Evolutionary conservation across 2,329 filamentous ascomycete genomes (phyloP).

Genomic region (Aspergillus niger): DNA sequence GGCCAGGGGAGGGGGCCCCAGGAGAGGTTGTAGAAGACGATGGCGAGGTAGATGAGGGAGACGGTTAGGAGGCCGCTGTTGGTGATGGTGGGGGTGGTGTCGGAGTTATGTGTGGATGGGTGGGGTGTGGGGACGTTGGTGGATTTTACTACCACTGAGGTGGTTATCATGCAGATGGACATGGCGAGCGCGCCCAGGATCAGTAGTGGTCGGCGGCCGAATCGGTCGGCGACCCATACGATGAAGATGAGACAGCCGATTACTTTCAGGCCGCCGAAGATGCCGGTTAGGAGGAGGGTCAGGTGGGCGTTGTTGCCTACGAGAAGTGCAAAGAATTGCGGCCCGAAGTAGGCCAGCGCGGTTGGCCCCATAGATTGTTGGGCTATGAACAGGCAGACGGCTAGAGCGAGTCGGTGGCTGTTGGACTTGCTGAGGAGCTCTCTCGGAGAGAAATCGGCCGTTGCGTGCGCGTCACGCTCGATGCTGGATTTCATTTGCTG

Average conservation of each 20-base stretch:
- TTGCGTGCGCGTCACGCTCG: conserved; percentile 48
- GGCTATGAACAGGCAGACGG: conserved; percentile 52
- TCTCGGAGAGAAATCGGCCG: conserved; percentile 44
- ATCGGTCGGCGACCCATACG: conserved; percentile 55
- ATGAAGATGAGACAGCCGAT: conserved; percentile 54
- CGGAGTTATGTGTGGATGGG: neutral
- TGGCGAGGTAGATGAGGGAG: conserved; percentile 58
- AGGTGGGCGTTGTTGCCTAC: conserved; percentile 50
- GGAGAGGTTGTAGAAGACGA: conserved; percentile 49
- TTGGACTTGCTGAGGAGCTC: conserved; percentile 53
- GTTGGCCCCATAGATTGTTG: conserved; percentile 59
- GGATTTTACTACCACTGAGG: conserved; percentile 49
- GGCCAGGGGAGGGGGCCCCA: conserved; percentile 46
- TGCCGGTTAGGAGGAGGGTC: conserved; percentile 53
- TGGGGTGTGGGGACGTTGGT: conserved; percentile 34
- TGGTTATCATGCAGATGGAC: conserved; percentile 51
- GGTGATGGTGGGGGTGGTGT: conserved; percentile 40
- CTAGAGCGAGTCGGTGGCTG: conserved; percentile 47
- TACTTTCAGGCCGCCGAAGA: conserved; percentile 59
- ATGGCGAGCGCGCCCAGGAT: conserved; percentile 50
- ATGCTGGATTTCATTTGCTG: conserved; percentile 53
- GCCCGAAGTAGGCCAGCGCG: conserved; percentile 57
- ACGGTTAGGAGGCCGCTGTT: conserved; percentile 54
- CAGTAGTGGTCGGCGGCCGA: conserved; percentile 56
- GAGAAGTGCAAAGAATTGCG: conserved; percentile 57